Conservation (phyloP, 108 stramenopile genomes). For the Nitzschia inconspicua region DNA sequence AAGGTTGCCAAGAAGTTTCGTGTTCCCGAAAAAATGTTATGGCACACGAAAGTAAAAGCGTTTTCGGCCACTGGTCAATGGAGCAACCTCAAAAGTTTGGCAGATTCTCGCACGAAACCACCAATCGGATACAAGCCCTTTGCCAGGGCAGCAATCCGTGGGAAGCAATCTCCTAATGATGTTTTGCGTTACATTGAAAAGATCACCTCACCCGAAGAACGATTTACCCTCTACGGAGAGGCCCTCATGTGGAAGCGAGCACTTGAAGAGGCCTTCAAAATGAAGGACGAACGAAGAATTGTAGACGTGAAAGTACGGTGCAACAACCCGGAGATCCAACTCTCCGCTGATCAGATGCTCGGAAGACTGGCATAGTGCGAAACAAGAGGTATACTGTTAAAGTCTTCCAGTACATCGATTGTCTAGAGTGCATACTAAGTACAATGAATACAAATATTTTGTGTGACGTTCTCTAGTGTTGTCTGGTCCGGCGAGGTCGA, state of each 20-base stretch:
- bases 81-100: constrained; percentile 59
- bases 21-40: constrained; percentile 80
- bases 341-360: constrained; percentile 57
- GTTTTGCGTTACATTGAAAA: constrained; percentile 68
- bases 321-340: constrained; percentile 64
- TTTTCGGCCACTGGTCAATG: constrained; percentile 75
- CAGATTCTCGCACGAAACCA: constrained; percentile 72
- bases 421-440: too few relatives aligned
- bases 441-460: too few relatives aligned
- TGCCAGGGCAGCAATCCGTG: constrained; percentile 74
- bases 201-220: constrained; percentile 63
- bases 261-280: constrained; percentile 65
- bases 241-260: constrained; percentile 70
- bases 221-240: constrained; percentile 70
- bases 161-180: constrained; percentile 46
- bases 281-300: constrained; percentile 62
- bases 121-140: constrained; percentile 86
- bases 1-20: constrained; percentile 85
- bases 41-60: constrained; percentile 80
- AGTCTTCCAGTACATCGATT: too few relatives aligned
- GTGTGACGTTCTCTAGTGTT: too few relatives aligned
- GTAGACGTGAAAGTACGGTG: constrained; percentile 62
- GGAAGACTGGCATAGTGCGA: constrained; percentile 24
- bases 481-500: constrained; percentile 1
- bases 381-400: too few relatives aligned